Evolutionary conservation across 2,329 filamentous ascomycete genomes (phyloP), one percentile per base, ranked within the genome.

Genomic region (Microthyrium microscopicum): DNA sequence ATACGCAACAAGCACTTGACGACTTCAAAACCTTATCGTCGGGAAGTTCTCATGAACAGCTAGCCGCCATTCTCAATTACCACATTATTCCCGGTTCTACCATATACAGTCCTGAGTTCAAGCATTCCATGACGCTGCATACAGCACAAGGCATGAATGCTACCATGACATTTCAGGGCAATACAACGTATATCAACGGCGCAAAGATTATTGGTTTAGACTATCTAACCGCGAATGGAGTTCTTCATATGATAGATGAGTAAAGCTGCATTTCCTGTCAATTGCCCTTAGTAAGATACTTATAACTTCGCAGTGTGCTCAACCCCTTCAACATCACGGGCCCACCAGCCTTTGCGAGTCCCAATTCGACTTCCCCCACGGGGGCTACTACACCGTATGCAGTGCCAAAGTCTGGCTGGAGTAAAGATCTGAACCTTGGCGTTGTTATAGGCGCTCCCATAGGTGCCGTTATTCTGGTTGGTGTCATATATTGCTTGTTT

Each of bases 41-140:
- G 5, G 33, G 26, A 20, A 46, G 71, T 20, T 56, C 56, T 12
- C 46, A 52, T 1, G 48, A 58, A 3, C 45, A 64, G 16, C 54
- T 76, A 1, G 48, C 55, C 2, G 47, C 48, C 13, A 59, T 75
- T 26, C 56, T 77, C 24, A 50, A 57, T 18, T 78, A 78, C 48
- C 73, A 78, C 46, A 57, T 76, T 31, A 49, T 76, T 26, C 55
- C 57, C 28, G 60, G 59, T 26, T 55, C 54, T 5, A 58, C 70
- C 2, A 5, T 53, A 36, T 77, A 76, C 53, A 66, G 61, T 31
- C 48, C 56, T 5, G 40, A 44, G 4, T 54, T 68, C 13, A 42
- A 42, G 17, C 56, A 63, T 41, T 57, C 58, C 21, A 56, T 45
- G 16, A 48, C 40, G 7, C 41, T 62, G n/a, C 38, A 42, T 6